Conservation (phyloP, 306 rosid genomes). For the apple (Malus domestica) region DNA sequence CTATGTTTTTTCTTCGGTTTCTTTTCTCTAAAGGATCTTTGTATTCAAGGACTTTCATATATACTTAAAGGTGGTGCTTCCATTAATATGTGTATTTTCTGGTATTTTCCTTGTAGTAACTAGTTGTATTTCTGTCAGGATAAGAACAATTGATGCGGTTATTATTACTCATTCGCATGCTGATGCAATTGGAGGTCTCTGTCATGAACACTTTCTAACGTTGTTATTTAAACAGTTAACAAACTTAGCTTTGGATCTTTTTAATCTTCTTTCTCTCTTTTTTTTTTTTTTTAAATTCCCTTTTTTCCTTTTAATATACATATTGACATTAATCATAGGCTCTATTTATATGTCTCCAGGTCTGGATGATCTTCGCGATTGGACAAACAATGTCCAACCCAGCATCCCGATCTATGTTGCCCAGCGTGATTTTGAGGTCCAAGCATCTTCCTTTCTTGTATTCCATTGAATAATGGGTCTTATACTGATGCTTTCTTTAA, state of each 20-base stretch:
- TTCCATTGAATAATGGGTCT: not conserved
- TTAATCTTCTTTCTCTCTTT: not conserved
- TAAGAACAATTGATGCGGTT: constrained; percentile 92
- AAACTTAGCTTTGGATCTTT: not conserved
- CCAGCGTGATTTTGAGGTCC: constrained; percentile 85
- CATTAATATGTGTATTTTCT: constrained; percentile 16
- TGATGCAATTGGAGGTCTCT: constrained; percentile 98
- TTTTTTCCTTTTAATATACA: constrained; percentile 5
- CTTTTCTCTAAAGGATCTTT: not conserved
- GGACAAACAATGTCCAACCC: constrained; percentile 97
- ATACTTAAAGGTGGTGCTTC: not conserved
- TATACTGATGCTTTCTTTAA: not conserved
- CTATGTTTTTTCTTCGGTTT: not conserved
- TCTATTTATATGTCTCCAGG: constrained; percentile 30
- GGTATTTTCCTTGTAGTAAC: constrained; percentile 28
- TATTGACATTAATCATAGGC: not conserved
- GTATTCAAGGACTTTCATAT: not conserved
- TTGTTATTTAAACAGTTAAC: constrained; percentile 20
- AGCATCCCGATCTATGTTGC: constrained; percentile 78
- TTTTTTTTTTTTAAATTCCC: not conserved
- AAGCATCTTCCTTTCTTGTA: constrained; percentile 21
- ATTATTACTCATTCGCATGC: constrained; percentile 97
- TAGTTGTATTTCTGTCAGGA: constrained; percentile 73
- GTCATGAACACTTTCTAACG: constrained; percentile 26
- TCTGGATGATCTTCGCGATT: constrained; percentile 92